Conservation (phyloP, 78 protist genomes). For the Thecamonas trahens region DNA sequence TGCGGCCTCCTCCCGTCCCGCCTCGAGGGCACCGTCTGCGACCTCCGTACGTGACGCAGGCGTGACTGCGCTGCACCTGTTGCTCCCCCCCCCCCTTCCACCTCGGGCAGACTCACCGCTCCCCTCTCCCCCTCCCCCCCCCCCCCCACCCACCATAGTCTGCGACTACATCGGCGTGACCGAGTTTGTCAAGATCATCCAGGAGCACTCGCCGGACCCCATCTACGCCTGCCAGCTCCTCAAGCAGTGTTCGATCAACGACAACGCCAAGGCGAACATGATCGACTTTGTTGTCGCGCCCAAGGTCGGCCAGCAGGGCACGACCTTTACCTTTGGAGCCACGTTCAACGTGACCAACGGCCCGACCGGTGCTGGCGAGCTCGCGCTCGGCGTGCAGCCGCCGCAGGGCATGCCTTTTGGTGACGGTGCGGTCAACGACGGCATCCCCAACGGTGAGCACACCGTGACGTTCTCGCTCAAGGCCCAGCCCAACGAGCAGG, state of each 20-base stretch:
- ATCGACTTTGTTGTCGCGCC: not conserved
- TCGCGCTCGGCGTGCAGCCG: not conserved
- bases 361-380: conserved; percentile 1
- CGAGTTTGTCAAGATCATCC: not conserved
- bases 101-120: too few relatives aligned
- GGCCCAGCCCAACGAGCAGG: not conserved
- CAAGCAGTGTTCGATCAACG: not conserved
- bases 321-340: not conserved
- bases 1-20: not conserved
- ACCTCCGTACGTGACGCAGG: too few relatives aligned
- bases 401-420: not conserved
- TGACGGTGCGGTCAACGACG: not conserved
- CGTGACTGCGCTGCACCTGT: too few relatives aligned
- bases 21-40: not conserved
- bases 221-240: not conserved
- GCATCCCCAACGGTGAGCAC: not conserved
- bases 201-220: not conserved
- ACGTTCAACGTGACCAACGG: not conserved
- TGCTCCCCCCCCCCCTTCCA: too few relatives aligned
- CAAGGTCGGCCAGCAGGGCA: not conserved
- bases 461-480: not conserved
- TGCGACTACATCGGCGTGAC: not conserved
- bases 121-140: too few relatives aligned
- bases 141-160: too few relatives aligned
- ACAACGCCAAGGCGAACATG: not conserved